Percentiles rank a stretch among this genome's conserved stretches.
Evolutionary conservation across 2,329 filamentous ascomycete species (phyloP).

Genomic region (Tolypocladium tundrense): DNA sequence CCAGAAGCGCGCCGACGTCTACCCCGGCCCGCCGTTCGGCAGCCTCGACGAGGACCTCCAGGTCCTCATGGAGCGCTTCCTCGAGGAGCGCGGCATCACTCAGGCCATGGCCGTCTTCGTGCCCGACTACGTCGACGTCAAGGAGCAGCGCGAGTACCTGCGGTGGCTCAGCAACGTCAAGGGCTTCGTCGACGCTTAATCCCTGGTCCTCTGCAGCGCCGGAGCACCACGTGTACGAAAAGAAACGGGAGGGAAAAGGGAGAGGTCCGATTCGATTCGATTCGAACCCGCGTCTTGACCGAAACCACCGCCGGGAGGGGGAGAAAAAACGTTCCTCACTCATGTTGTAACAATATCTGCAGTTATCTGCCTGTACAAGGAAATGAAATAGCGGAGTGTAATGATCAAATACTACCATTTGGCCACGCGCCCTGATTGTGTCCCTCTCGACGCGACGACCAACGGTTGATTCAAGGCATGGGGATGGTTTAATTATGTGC

Average conservation of each 20-base stretch:
- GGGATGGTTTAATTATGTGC: neutral
- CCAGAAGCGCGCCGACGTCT: constrained; percentile 66
- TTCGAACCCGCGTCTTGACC: neutral
- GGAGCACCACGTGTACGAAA: neutral
- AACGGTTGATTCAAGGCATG: neutral
- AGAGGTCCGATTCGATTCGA: neutral
- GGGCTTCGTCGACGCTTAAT: constrained; percentile 66
- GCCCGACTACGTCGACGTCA: constrained; percentile 92
- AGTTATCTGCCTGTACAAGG: constrained; percentile 4
- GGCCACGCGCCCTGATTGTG: neutral
- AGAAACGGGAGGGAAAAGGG: neutral
- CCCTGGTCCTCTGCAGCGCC: neutral
- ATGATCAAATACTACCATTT: neutral
- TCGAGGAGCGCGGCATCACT: constrained; percentile 90
- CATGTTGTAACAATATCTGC: constrained; percentile 4
- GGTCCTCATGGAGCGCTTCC: constrained; percentile 80
- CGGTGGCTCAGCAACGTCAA: constrained; percentile 83
- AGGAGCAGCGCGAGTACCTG: constrained; percentile 97
- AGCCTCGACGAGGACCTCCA: constrained; percentile 96
- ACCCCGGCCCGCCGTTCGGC: constrained; percentile 84
- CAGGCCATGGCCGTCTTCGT: constrained; percentile 80
- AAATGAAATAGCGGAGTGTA: neutral
- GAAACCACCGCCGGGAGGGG: neutral
- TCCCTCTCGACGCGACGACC: neutral
- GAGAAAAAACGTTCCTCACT: neutral